A percentile compares a stretch with the other conserved stretches of the same genome.
Conservation (phyloP, 2,329 filamentous ascomycete genomes). For the Microdochium bolleyi region DNA sequence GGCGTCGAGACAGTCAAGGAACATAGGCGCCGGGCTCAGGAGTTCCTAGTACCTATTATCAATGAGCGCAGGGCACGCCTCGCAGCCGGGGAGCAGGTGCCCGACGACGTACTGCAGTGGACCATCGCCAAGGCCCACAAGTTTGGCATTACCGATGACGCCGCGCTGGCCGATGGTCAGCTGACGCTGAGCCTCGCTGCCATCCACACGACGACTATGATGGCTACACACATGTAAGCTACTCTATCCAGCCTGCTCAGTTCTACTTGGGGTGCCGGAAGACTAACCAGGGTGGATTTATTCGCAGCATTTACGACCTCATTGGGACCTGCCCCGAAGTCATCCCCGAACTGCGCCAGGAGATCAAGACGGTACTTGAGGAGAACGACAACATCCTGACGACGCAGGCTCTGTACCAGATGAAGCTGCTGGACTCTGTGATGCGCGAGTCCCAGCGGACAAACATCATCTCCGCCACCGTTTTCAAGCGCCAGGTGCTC, state of each 20-base stretch:
- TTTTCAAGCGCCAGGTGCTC: conserved; percentile 37
- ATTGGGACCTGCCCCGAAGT: conserved; percentile 35
- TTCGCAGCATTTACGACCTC: conserved; percentile 35
- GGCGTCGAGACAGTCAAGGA: conserved; percentile 22
- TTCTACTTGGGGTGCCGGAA: no score
- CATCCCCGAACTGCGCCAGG: conserved; percentile 38
- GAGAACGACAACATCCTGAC: conserved; percentile 22
- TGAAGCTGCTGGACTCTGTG: conserved; percentile 28
- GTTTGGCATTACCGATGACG: conserved; percentile 15
- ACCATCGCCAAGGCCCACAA: conserved; percentile 26
- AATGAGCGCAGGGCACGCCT: conserved; percentile 13
- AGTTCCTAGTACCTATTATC: conserved; percentile 27
- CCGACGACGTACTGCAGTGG: conserved; percentile 39
- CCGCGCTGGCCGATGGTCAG: neutral
- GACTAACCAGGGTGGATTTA: neutral
- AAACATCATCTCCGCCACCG: conserved; percentile 19
- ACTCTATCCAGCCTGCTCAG: no score
- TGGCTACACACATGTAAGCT: conserved; percentile 24
- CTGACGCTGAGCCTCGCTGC: neutral
- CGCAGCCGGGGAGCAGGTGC: conserved; percentile 15
- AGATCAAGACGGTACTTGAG: conserved; percentile 29
- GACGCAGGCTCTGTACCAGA: conserved; percentile 22
- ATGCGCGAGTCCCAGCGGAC: conserved; percentile 23
- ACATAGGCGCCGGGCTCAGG: conserved; percentile 21
- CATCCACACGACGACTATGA: neutral